A percentile compares a stretch with the other conserved stretches of the same genome.
Conservation (phyloP, 306 rosid species). For the Carpinus viminea region DNA sequence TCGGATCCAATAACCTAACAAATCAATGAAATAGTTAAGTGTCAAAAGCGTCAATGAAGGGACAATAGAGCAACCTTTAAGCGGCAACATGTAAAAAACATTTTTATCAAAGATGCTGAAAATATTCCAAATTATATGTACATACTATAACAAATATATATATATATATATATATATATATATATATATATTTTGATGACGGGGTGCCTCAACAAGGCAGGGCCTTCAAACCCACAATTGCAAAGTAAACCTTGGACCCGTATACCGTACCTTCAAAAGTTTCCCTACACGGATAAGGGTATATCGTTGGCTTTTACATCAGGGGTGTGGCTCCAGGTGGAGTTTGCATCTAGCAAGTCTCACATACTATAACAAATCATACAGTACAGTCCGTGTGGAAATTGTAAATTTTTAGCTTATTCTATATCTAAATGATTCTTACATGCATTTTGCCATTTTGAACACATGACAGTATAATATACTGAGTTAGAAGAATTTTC, state of each 20-base stretch:
- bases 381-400: not conserved
- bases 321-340: no score
- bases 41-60: not conserved
- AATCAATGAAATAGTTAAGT: not conserved
- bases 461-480: no score
- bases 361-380: not conserved
- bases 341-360: no score
- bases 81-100: not conserved
- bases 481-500: no score
- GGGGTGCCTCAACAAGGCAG: no score
- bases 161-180: not conserved
- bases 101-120: not conserved
- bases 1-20: constrained; percentile 79
- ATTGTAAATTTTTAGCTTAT: not conserved
- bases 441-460: no score
- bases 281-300: no score
- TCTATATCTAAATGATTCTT: not conserved
- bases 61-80: not conserved
- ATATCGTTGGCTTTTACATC: no score
- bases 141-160: not conserved
- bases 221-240: no score
- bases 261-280: no score
- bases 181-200: no score
- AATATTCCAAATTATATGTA: not conserved
- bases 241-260: no score